Base-by-base conservation (phyloP, 768 basidiomycete species). In the Pulveroboletus sp. region DNA sequence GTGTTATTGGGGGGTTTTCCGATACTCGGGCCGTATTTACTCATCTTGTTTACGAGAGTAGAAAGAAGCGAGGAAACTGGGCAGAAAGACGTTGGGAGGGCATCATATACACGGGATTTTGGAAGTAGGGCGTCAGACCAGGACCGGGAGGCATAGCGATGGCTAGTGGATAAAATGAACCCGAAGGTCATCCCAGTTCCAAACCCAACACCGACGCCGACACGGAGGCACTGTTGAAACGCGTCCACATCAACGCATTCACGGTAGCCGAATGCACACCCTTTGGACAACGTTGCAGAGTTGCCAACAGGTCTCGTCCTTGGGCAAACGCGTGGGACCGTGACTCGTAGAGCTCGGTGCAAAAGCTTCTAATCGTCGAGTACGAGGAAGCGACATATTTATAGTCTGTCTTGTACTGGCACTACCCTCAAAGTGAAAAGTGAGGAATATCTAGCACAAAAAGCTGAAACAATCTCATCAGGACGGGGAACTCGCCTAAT, bases 221-320 rank as follows among this genome's bases (percentile, higher is more conserved):
- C 6, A 10, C 8, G 37, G 57, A 56, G 17, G 84, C 76, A 3
- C 56, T 71, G 15, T 41, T 82, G 58, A 76, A 77, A 47, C 76
- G 81, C 46, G 69, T 89, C 43, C 76, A 88, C 35, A 71, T 89
- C 55, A 89, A 87, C 61, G 70, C 90, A 24, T 74, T 90, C 27
- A 86, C 86, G 2, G 72, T 91, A 32, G 84, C 85, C 49, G 87
- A 88, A 61, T 77, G 86, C 6, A 86, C 86, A 8, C 88, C 21
- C 88, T 1, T 61, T 89, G 52, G 83, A 87, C 57, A 81, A 77
- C 49, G 83, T 88, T 46, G 83, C 82, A 13, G 73, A 73, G 27
- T 61, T 88, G 33, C 84, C 84, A 8, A 70, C 76, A 38, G 81
- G 83, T 39, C 65, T 87, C 42, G 82, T 87, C 2, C 84, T 83